Evolutionary conservation across 2,329 filamentous ascomycete species (phyloP).

Genomic region (Didymella glomerata): DNA sequence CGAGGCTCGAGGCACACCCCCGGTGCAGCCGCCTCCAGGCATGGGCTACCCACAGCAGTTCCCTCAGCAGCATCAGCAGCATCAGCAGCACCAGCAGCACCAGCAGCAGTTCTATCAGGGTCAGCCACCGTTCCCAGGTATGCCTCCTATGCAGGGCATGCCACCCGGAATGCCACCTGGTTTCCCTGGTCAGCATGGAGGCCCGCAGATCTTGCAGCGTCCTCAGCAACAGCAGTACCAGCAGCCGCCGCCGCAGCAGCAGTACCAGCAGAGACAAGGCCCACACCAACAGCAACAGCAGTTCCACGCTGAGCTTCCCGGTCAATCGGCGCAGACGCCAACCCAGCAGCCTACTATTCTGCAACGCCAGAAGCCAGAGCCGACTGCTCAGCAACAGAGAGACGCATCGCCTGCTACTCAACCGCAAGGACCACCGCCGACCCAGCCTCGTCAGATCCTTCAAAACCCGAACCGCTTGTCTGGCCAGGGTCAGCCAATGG

Average conservation of each 20-base stretch:
- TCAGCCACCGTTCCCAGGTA: slow-evolving; percentile 43
- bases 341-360: slow-evolving; percentile 48
- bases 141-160: slow-evolving; percentile 42
- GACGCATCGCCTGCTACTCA: slow-evolving; percentile 47
- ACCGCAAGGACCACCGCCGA: slow-evolving; percentile 50
- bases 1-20: slow-evolving; percentile 31
- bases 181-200: slow-evolving; percentile 55
- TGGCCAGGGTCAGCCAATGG: slow-evolving; percentile 53
- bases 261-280: slow-evolving; percentile 38
- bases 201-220: slow-evolving; percentile 59
- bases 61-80: slow-evolving; percentile 27
- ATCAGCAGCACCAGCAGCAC: slow-evolving; percentile 23
- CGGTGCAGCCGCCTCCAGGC: slow-evolving; percentile 37
- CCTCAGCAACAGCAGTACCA: slow-evolving; percentile 53
- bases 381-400: slow-evolving; percentile 35
- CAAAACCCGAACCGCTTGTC: slow-evolving; percentile 77
- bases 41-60: slow-evolving; percentile 31
- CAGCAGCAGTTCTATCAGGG: slow-evolving; percentile 41
- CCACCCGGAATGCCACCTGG: slow-evolving; percentile 26
- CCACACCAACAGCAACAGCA: slow-evolving; percentile 50
- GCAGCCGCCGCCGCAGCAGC: slow-evolving; percentile 52
- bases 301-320: slow-evolving; percentile 56
- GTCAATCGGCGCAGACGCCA: slow-evolving; percentile 41
- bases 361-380: slow-evolving; percentile 46
- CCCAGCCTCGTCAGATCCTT: slow-evolving; percentile 74